Evolutionary conservation across 2,329 filamentous ascomycete species (phyloP).

Genomic region (Aspergillus niger): DNA sequence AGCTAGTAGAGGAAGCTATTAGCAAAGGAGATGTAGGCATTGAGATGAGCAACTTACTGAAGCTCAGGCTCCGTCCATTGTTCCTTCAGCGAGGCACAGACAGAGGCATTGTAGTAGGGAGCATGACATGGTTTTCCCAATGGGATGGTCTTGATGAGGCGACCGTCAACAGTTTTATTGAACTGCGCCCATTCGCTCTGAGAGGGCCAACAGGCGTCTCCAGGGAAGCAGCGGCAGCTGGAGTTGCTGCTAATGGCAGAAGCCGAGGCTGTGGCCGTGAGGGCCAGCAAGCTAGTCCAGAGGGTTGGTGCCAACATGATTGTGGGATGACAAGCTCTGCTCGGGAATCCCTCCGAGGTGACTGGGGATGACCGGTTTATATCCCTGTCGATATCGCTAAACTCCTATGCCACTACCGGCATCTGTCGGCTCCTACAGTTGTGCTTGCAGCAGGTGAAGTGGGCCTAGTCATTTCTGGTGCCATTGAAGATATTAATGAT

Average conservation of each 20-base stretch:
- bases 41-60: slow-evolving; percentile 41
- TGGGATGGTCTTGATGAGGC: slow-evolving; percentile 56
- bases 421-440: not conserved
- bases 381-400: not conserved
- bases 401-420: not conserved
- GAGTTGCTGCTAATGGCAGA: not conserved
- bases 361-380: slow-evolving; percentile 5
- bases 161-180: slow-evolving; percentile 55
- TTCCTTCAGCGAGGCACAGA: slow-evolving; percentile 46
- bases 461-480: not conserved
- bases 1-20: slow-evolving; percentile 3
- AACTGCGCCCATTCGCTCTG: slow-evolving; percentile 34
- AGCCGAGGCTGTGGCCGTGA: slow-evolving; percentile 4
- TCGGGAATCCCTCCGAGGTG: not conserved
- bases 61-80: slow-evolving; percentile 50
- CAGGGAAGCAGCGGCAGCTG: slow-evolving; percentile 7
- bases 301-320: not conserved
- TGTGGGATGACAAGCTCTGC: not conserved
- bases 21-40: not conserved
- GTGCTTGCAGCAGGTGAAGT: not conserved
- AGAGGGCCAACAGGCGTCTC: slow-evolving; percentile 6
- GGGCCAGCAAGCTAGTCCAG: slow-evolving; percentile 5
- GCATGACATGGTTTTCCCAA: slow-evolving; percentile 57
- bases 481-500: not conserved
- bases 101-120: slow-evolving; percentile 47